Base-by-base conservation (phyloP, 257 asterid genomes). In the Plantago ovata region DNA sequence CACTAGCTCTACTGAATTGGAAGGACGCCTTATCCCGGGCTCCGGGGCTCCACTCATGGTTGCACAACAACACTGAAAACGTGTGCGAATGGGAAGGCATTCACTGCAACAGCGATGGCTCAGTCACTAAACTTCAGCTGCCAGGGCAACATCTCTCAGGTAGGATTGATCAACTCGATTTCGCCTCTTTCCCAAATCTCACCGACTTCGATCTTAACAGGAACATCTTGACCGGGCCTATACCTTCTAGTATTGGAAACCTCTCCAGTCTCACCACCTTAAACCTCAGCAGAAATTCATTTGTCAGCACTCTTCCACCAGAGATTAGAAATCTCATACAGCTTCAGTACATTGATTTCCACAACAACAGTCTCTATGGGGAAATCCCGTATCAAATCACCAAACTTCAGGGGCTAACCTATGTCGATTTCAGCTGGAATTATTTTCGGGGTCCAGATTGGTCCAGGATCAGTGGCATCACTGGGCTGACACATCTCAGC, bases 11-110 rank as follows among this genome's bases (percentile, higher is more conserved):
- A 13, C 23, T 82, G 9, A 69, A 47, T 56, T 87, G 96, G 96
- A 84, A 75, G 57, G 66, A 51, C 71, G 72, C 68, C 69, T 56
- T 77, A 50, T 24, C 75, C 4, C 49, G 64, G 21, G 41, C 80
- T 20, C 20, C 87, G 16, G 43, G 57, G 45, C 84, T 87, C 38
- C 3, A 22, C 28, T 78, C 86, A 39, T 84, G 95, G 95, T 80
- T 93, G 21, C 69, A 57, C 62, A 38, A 21, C 61, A 79, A 73
- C 73, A 6, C 66, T 56, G 53, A 57, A 32, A 76, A 66, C 74
- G 83, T 75, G n/a, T 89, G 97, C 75, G 66, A 39, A 28, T 89
- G 97, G 97, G 62, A 62, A 8, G 85, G 79, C 54, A 59, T 86
- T 40, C 59, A 18, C 13, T 89, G 97, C 83, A 73, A 75, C 52